Conservation (phyloP, 139 green algal species). For the Protoeuglena noctilucae region DNA sequence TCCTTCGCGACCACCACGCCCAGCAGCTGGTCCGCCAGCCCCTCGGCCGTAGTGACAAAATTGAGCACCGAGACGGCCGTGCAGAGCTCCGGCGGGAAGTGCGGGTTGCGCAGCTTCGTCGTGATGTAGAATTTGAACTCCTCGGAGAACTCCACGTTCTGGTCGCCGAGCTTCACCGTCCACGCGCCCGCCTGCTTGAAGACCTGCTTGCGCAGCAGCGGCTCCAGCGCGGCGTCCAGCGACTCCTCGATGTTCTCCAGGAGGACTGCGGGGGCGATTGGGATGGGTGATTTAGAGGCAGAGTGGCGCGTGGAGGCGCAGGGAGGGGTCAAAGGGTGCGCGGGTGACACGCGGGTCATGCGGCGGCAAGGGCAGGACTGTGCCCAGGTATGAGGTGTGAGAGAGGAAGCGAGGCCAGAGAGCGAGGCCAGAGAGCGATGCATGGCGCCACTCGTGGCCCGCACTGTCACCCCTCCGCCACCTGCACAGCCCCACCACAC, state of each 20-base stretch:
- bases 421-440: too few relatives aligned
- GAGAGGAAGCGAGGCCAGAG: too few relatives aligned
- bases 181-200: constrained; percentile 27
- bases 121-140: constrained; percentile 39
- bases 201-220: constrained; percentile 27
- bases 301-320: too few relatives aligned
- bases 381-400: too few relatives aligned
- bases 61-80: constrained; percentile 34
- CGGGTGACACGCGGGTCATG: too few relatives aligned
- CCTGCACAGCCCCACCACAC: too few relatives aligned
- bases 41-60: constrained; percentile 60
- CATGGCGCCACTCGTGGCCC: too few relatives aligned
- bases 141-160: constrained; percentile 19
- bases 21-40: constrained; percentile 48
- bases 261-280: too few relatives aligned
- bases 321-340: too few relatives aligned
- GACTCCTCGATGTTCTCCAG: constrained; percentile 31
- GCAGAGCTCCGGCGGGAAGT: constrained; percentile 26
- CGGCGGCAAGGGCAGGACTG: too few relatives aligned
- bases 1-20: constrained; percentile 50
- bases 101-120: constrained; percentile 30
- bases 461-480: too few relatives aligned
- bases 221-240: constrained; percentile 27
- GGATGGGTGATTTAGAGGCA: too few relatives aligned
- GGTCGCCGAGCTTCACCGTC: constrained; percentile 25